Evolutionary conservation across 352 stramenopile species (phyloP).

Genomic region (Phytophthora palmivora): DNA sequence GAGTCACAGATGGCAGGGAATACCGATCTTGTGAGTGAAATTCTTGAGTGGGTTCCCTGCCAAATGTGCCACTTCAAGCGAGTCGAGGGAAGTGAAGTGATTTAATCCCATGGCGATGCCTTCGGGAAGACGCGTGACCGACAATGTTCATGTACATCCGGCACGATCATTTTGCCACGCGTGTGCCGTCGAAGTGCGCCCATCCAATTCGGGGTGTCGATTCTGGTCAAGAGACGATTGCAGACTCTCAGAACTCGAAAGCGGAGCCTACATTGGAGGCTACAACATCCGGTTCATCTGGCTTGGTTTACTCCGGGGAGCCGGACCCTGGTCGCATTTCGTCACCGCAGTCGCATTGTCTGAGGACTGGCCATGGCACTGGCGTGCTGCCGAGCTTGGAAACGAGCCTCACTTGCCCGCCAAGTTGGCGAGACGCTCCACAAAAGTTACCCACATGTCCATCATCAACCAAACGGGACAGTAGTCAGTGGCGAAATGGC

Average conservation of each 20-base stretch:
- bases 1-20: slow-evolving; percentile 16
- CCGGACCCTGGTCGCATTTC: slow-evolving; percentile 34
- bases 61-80: slow-evolving; percentile 19
- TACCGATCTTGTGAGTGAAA: slow-evolving; percentile 15
- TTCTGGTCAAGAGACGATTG: not conserved
- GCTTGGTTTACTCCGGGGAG: slow-evolving; percentile 1
- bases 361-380: slow-evolving; percentile 6
- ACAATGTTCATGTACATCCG: not conserved
- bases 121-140: slow-evolving; percentile 1
- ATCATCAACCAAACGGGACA: slow-evolving; percentile 20
- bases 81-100: not conserved
- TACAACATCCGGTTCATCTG: slow-evolving; percentile 36
- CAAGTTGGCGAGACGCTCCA: slow-evolving; percentile 5
- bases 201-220: slow-evolving; percentile 12
- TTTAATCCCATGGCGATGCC: not conserved
- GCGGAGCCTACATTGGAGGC: not conserved
- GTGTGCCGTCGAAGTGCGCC: not conserved
- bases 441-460: slow-evolving; percentile 6
- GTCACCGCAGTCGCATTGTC: slow-evolving; percentile 8
- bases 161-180: slow-evolving; percentile 1
- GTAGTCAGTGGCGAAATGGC: not conserved
- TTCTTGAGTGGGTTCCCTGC: slow-evolving; percentile 12
- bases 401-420: slow-evolving; percentile 3
- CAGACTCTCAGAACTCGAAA: not conserved
- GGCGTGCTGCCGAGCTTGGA: slow-evolving; percentile 15